A percentile compares a stretch with the other conserved stretches of the same genome.
These are phyloP conservation scores for Ganoderma multipileum DNA, from an alignment of 1,284 basidiomycete species.

Conservation along the genomic window DNA sequence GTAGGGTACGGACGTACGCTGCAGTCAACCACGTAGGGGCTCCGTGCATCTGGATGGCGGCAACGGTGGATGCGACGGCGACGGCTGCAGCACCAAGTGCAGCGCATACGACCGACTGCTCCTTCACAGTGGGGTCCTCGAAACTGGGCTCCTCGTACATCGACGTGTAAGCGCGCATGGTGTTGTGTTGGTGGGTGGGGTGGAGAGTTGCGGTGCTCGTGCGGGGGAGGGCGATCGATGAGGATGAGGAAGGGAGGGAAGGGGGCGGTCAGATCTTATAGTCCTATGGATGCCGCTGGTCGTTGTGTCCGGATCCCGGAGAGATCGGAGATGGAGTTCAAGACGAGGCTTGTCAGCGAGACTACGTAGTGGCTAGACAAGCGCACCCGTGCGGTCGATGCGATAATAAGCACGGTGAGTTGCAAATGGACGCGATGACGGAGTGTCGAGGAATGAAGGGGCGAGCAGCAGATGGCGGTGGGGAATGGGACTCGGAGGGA, in stretches of 20 bases:
- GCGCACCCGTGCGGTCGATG: background rate
- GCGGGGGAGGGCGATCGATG: background rate
- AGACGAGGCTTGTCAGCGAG: conserved; percentile 1
- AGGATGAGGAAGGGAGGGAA: background rate
- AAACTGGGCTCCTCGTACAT: conserved; percentile 32
- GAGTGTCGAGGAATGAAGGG: background rate
- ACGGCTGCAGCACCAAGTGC: conserved; percentile 28
- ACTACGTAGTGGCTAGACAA: background rate
- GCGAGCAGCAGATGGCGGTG: background rate
- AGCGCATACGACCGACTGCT: conserved; percentile 28
- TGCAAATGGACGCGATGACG: background rate
- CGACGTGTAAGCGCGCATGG: conserved; percentile 28
- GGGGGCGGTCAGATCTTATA: conserved; percentile 16
- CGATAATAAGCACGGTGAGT: background rate
- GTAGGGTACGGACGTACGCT: conserved; percentile 31
- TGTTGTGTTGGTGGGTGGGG: conserved; percentile 1
- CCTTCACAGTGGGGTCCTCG: conserved; percentile 26
- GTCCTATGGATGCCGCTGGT: conserved; percentile 12
- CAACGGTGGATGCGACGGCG: conserved; percentile 31
- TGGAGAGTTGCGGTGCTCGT: background rate
- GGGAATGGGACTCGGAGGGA: background rate
- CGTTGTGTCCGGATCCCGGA: conserved; percentile 8
- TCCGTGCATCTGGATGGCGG: conserved; percentile 28
- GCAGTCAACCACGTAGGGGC: conserved; percentile 26
- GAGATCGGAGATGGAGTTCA: conserved; percentile 14